Base-by-base conservation (phyloP, 495 filamentous ascomycete genomes). In the Penicillium coffeae region DNA sequence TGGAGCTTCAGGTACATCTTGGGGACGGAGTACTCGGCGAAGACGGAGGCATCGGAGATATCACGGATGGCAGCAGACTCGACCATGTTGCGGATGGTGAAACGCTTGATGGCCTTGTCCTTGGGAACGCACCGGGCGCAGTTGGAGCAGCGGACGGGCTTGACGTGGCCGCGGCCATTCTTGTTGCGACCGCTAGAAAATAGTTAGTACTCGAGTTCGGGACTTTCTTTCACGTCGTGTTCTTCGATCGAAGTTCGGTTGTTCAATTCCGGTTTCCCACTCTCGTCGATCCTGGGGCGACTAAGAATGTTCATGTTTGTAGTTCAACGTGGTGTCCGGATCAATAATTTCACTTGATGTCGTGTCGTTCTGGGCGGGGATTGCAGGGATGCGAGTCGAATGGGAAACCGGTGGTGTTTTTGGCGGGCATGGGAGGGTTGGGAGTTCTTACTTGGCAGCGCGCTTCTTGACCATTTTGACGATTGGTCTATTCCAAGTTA, bases 1-100 rank as follows among this genome's bases (percentile, higher is more conserved):
- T 99, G 93, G 71, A 99, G 86, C 85, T 99, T 99, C 73, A 99
- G 80, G 86, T 99, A 99, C 93, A 99, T 99, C 85, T 99, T 99
- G 74, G 93, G 93, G 72, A 99, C 91, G 50, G 89, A 87, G 81
- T 99, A 99, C 79, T 99, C 93, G 56, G 87, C 76, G 82, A 96
- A 97, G 73, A 99, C 93, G 60, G 93, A 97, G 65, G 93, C 93
- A 66, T 99, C 93, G 55, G 90, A 95, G 76, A 99, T 97, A 90
- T 99, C 93, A 98, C 94, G 93, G 74, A 99, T 96, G 69, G 93
- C 93, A 59, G 93, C 93, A 53, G 90, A 95, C 79, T 99, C 93
- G 58, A 99, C 93, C 94, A 98, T 98, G 85, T 98, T 98, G 73
- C 93, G 86, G 84, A 99, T 97, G 73, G 93, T 99, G 83, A 99